Base-by-base conservation (phyloP, 345 rosid species). In the Ceriops decandra region DNA sequence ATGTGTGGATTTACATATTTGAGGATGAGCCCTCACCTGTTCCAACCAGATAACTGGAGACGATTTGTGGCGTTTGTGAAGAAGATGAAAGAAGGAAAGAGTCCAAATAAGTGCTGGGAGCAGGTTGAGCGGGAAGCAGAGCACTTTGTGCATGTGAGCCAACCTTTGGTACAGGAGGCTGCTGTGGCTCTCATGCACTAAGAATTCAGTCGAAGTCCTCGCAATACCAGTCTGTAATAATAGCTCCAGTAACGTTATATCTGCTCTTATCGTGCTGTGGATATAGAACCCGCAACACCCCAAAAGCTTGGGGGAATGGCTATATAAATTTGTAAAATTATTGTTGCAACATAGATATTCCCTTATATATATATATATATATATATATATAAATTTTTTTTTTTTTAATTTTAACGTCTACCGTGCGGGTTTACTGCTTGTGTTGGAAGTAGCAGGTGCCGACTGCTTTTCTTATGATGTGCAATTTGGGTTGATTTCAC, bases 1-100 rank as follows among this genome's bases (percentile, higher is more conserved):
- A 95, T 91, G 99, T 95, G 95, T n/a, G 97, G 97, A 19, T 95
- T 95, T 79, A 91, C 99, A 0, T 95, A 95, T 81, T 73, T 95
- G 74, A 88, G 99, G 80, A 91, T 95, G 99, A 95, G 80, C 47
- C 97, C 97, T 0, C 74, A 83, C 46, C 60, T 95, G 65, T 95
- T 95, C 46, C 86, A 91, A 21, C 79, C 85, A 0, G 89, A 88
- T 6, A 91, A 95, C 68, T 95, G 99, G 97, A 85, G 97, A 57
- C 79, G 73, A 28, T 95, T 95, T n/a, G 96, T 95, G 26, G 81
- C 83, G 11, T 91, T 95, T 51, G 96, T 89, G 75, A 91, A 89
- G 91, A 91, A 86, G 85, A 95, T 95, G 99, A 82, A 85, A 1
- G 96, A 89, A 76, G 95, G 96, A 52, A 88, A 81, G 79, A 80